A percentile compares a stretch with the other conserved stretches of the same genome.
Conservation (phyloP, 176 grass and related monocot species). For the Raddia guianensis region DNA sequence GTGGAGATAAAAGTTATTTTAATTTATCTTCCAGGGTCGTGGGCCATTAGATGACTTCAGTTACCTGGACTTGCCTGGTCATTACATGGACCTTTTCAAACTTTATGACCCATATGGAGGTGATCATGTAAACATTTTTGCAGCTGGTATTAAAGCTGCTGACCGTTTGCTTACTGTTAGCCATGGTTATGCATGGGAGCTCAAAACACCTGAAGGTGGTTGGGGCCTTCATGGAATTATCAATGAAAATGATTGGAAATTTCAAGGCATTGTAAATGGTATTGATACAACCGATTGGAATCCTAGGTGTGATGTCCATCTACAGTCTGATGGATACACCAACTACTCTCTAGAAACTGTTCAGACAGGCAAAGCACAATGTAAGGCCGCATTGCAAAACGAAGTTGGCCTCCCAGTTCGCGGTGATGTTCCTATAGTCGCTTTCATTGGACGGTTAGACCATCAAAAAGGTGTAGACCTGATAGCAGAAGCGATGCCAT, state of each 20-base stretch:
- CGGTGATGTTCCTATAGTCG: slow-evolving; percentile 63
- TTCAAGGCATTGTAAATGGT: slow-evolving; percentile 88
- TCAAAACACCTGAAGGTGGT: slow-evolving; percentile 89
- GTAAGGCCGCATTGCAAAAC: slow-evolving; percentile 77
- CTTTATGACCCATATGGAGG: slow-evolving; percentile 75
- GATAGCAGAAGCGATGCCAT: slow-evolving; percentile 88
- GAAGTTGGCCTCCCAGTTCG: slow-evolving; percentile 76
- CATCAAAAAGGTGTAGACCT: slow-evolving; percentile 93
- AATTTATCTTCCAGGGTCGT: slow-evolving; percentile 71
- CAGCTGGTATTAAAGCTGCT: slow-evolving; percentile 83
- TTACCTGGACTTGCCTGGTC: slow-evolving; percentile 69
- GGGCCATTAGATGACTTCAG: slow-evolving; percentile 79
- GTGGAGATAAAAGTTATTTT: slow-evolving; percentile 3
- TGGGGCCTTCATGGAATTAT: slow-evolving; percentile 90
- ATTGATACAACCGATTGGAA: slow-evolving; percentile 90
- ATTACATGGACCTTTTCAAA: slow-evolving; percentile 83
- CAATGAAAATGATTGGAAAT: slow-evolving; percentile 81
- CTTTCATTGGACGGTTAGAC: slow-evolving; percentile 88
- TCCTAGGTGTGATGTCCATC: slow-evolving; percentile 65
- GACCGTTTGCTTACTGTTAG: slow-evolving; percentile 90
- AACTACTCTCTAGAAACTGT: slow-evolving; percentile 82
- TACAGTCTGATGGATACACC: slow-evolving; percentile 77
- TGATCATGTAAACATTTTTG: slow-evolving; percentile 92
- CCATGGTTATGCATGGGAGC: slow-evolving; percentile 88
- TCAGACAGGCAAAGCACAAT: slow-evolving; percentile 69